Evolutionary conservation across 345 rosid genomes (phyloP).

Genomic region (Gossypium ekmanianum): DNA sequence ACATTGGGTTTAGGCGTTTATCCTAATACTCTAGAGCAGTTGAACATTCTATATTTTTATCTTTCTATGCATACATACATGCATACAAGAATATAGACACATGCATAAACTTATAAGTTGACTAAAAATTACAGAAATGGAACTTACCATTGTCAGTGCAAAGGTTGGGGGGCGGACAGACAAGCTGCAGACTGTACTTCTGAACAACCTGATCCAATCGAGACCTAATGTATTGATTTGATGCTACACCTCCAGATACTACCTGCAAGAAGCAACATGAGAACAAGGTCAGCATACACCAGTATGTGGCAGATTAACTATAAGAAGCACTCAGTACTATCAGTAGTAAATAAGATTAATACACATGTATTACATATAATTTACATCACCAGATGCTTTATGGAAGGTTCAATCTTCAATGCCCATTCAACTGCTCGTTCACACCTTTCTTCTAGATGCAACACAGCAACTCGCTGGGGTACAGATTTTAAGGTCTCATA

Average conservation of each 20-base stretch:
- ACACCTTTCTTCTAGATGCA: slow-evolving; percentile 92
- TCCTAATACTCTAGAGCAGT: background rate
- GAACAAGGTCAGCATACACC: slow-evolving; percentile 13
- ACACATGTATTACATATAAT: background rate
- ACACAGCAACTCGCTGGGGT: slow-evolving; percentile 82
- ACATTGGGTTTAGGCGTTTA: background rate
- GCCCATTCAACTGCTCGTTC: slow-evolving; percentile 94
- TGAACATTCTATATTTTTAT: background rate
- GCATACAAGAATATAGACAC: background rate
- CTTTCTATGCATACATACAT: background rate
- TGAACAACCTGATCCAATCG: slow-evolving; percentile 57
- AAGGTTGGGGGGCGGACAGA: slow-evolving; percentile 83
- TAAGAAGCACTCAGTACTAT: slow-evolving; percentile 15
- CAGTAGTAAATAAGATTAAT: slow-evolving; percentile 1
- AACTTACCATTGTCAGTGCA: slow-evolving; percentile 89
- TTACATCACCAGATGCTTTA: slow-evolving; percentile 60
- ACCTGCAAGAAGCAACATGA: slow-evolving; percentile 48
- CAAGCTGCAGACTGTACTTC: slow-evolving; percentile 66
- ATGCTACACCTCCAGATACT: slow-evolving; percentile 96
- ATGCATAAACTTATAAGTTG: background rate
- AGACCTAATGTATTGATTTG: slow-evolving; percentile 71
- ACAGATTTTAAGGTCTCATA: slow-evolving; percentile 7
- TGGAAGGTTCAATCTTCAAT: slow-evolving; percentile 73
- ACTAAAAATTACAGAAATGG: background rate
- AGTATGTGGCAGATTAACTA: background rate